Conservation (phyloP, 1,284 basidiomycete species). For the Exobasidium rhododendri region DNA sequence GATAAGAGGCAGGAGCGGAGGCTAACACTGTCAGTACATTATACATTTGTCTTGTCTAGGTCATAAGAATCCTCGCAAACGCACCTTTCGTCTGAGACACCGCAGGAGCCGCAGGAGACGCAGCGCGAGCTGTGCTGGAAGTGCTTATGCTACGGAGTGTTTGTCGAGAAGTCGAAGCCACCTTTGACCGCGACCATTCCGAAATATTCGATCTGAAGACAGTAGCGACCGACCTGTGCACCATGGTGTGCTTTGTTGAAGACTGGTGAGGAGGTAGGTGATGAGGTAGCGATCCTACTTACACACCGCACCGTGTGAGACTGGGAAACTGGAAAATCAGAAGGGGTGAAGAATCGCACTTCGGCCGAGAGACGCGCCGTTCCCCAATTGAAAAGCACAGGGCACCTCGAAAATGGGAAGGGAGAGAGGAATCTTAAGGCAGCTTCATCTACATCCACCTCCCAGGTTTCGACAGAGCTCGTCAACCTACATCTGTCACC, state of each 20-base stretch:
- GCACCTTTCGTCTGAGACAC: not conserved
- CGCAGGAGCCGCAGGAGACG: not conserved
- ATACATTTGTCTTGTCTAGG: too few species aligned
- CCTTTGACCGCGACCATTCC: not conserved
- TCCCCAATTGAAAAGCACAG: not conserved
- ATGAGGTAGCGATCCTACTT: too few species aligned
- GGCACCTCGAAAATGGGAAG: too few species aligned
- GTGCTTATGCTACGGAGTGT: conserved; percentile 6
- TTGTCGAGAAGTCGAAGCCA: not conserved
- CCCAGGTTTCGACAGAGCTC: too few species aligned
- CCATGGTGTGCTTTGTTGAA: not conserved
- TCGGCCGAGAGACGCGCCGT: not conserved
- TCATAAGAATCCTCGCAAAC: too few species aligned
- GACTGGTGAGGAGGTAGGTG: too few species aligned
- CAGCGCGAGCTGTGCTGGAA: not conserved
- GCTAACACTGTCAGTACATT: too few species aligned
- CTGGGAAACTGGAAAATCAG: not conserved
- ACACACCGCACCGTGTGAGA: too few species aligned
- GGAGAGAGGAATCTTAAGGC: too few species aligned
- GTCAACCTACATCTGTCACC: too few species aligned
- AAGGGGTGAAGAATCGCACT: not conserved
- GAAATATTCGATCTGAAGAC: not conserved
- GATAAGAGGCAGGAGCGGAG: too few species aligned
- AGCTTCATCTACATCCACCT: too few species aligned
- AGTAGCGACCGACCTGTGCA: not conserved